Base-by-base conservation (phyloP, 2,329 filamentous ascomycete genomes). In the Hirsutella thompsonii region DNA sequence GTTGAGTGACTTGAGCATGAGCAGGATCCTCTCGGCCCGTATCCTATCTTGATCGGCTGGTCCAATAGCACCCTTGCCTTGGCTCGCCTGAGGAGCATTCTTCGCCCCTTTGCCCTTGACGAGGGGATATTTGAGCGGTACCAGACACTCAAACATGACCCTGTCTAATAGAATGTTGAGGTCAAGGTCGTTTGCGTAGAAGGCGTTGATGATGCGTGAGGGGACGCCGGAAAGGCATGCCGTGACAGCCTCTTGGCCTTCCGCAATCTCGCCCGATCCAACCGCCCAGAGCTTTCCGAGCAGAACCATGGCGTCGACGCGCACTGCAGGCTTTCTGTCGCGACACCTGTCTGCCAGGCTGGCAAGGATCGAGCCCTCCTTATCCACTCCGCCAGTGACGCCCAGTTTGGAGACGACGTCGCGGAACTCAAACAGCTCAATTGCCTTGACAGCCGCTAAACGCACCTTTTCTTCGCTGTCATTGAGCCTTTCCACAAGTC, bases 201-300 rank as follows among this genome's bases (percentile, higher is more conserved):
- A 89, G 0, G 83, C 81, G 54, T 88, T 87, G 46, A 95, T 78
- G 36, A 98, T 87, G 46, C 79, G 82, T 1, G 83, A 83, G 2
- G 92, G 90, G 32, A 93, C 87, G 20, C 81, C 81, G 6, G 81
- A 82, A 11, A 98, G 67, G n/a, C 90, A 74, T 9, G 76, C 67
- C 11, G 73, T 74, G 18, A 94, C 81, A 16, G 72, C 68, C 50
- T 94, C 86, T 51, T 90, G 83, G 13, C 85, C 86, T 40, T 82
- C 77, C 20, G 85, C 79, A 51, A 98, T 83, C 52, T 94, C 89
- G 16, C 87, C 85, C 16, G 81, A 78, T 11, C 86, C 90, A 16
- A 93, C 89, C n/a, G 86, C 89, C 92, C 92, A 98, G 21, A 96
- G 79, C 46, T 81, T 85, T 10, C 78, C 85, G 1, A 96, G 67